These are phyloP conservation scores for Diaporthe citrichinensis DNA, from an alignment of 2,329 filamentous ascomycete genomes.

Conservation along the genomic window DNA sequence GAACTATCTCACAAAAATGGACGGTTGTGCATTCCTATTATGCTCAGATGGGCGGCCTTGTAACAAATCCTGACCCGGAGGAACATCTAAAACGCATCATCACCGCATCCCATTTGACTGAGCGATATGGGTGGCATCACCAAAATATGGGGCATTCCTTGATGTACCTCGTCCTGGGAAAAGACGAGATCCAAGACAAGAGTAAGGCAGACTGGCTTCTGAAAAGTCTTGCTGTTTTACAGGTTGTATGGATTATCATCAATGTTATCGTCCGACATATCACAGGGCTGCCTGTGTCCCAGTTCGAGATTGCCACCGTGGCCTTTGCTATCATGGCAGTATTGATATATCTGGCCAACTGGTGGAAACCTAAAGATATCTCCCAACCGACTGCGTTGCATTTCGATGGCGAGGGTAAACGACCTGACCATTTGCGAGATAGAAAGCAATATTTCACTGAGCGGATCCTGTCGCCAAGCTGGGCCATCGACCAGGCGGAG, in stretches of 20 bases:
- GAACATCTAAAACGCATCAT: too few species aligned
- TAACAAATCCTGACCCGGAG: too few species aligned
- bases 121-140: background rate
- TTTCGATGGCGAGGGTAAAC: background rate
- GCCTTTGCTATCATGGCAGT: conserved; percentile 8
- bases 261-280: background rate
- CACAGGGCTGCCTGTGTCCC: background rate
- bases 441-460: background rate
- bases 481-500: background rate
- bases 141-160: background rate
- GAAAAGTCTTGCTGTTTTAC: background rate
- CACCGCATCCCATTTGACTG: conserved; percentile 6
- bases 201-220: conserved; percentile 16
- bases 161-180: background rate
- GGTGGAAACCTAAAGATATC: conserved; percentile 19
- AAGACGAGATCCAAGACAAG: conserved; percentile 1
- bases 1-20: background rate
- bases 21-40: conserved; percentile 26
- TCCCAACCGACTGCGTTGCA: background rate
- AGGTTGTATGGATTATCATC: background rate
- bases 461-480: background rate
- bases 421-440: background rate
- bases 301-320: conserved; percentile 12
- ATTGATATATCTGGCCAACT: conserved; percentile 9
- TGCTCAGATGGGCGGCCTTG: conserved; percentile 15